A percentile compares a stretch with the other conserved stretches of the same genome.
Conservation (phyloP, 1,139 yeast species). For the Kurtzmaniella quercitrusa region DNA sequence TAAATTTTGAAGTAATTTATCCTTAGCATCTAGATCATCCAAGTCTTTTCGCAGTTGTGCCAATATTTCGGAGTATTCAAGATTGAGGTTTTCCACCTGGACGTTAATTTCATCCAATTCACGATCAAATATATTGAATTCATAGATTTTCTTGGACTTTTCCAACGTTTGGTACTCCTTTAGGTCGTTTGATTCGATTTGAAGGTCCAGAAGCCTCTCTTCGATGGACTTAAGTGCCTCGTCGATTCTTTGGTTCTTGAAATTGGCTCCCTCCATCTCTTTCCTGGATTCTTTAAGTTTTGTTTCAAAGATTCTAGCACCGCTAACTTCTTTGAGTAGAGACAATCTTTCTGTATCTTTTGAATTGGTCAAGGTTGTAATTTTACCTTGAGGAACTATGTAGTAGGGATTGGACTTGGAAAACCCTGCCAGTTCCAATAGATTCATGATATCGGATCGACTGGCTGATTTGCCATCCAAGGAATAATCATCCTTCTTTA, state of each 20-base stretch:
- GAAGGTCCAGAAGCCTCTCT: constrained; percentile 70
- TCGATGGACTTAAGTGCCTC: constrained; percentile 69
- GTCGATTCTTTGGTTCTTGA: constrained; percentile 69
- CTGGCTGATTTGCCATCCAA: constrained; percentile 76
- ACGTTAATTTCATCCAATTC: constrained; percentile 61
- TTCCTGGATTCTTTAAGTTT: constrained; percentile 74
- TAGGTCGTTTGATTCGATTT: constrained; percentile 75
- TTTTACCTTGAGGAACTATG: constrained; percentile 95
- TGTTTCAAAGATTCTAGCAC: constrained; percentile 86
- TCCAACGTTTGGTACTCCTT: constrained; percentile 66
- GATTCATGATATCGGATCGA: constrained; percentile 74
- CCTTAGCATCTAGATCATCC: constrained; percentile 45
- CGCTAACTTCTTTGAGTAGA: constrained; percentile 87
- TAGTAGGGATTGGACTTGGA: constrained; percentile 89
- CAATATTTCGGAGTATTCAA: constrained; percentile 50
- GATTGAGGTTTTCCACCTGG: constrained; percentile 60
- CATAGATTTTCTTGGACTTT: constrained; percentile 64
- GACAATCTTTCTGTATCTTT: constrained; percentile 77
- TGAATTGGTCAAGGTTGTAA: constrained; percentile 81
- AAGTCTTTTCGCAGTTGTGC: constrained; percentile 42
- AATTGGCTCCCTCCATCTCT: constrained; percentile 71
- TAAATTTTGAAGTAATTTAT: constrained; percentile 39
- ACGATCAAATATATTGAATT: constrained; percentile 73
- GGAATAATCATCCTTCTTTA: constrained; percentile 87
- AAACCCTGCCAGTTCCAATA: constrained; percentile 90